Conservation (phyloP, 2,329 filamentous ascomycete genomes). For the Fusarium humuli region DNA sequence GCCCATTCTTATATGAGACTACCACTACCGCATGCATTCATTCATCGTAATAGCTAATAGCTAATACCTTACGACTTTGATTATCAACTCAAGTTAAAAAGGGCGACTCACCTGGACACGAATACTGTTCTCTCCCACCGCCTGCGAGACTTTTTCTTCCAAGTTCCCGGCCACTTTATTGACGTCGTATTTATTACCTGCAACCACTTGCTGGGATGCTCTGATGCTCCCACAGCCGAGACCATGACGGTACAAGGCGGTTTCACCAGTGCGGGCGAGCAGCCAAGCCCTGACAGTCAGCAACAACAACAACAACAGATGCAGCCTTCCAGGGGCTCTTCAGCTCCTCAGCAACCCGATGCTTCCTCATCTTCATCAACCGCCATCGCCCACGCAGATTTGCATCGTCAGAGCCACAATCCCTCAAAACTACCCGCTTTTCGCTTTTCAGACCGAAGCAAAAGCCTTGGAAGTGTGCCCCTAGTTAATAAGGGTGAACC, state of each 20-base stretch:
- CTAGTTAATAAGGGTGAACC: slow-evolving; percentile 38
- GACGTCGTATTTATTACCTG: slow-evolving; percentile 35
- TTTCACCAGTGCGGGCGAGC: slow-evolving; percentile 46
- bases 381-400: slow-evolving; percentile 50
- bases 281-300: slow-evolving; percentile 39
- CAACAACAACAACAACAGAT: slow-evolving; percentile 13
- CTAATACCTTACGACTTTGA: slow-evolving; percentile 18
- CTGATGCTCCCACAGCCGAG: slow-evolving; percentile 38
- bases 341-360: slow-evolving; percentile 32
- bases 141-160: slow-evolving; percentile 7
- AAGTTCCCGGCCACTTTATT: slow-evolving; percentile 1
- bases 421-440: slow-evolving; percentile 67
- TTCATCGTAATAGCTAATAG: slow-evolving; percentile 36
- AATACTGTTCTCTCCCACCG: background rate
- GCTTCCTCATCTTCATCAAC: slow-evolving; percentile 27
- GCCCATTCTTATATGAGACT: slow-evolving; percentile 36
- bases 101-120: background rate
- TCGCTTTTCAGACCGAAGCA: slow-evolving; percentile 63
- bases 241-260: slow-evolving; percentile 48
- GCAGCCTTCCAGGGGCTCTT: slow-evolving; percentile 7
- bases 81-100: background rate
- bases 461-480: slow-evolving; percentile 40
- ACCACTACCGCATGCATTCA: slow-evolving; percentile 26
- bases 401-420: slow-evolving; percentile 65
- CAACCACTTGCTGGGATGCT: slow-evolving; percentile 46